These are phyloP conservation scores for Phaeophleospora eucalypticola DNA, from an alignment of 2,329 filamentous ascomycete genomes.

Conservation along the genomic window DNA sequence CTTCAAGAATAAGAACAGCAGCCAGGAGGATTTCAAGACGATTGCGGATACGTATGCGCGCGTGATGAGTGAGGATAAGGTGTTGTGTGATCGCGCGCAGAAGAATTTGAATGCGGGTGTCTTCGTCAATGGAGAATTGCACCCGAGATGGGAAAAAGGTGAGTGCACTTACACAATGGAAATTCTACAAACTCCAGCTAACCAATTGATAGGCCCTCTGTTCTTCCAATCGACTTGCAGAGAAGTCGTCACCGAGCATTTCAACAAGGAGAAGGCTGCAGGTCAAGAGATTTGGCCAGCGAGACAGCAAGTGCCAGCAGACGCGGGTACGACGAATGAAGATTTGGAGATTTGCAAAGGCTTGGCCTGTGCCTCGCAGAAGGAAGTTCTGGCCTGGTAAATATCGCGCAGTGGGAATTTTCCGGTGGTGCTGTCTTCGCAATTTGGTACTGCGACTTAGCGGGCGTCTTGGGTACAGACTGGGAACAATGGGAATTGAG, in stretches of 20 bases:
- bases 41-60: constrained; percentile 58
- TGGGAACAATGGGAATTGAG: too few relatives aligned
- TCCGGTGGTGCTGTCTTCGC: too few relatives aligned
- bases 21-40: constrained; percentile 51
- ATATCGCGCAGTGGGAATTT: too few relatives aligned
- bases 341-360: constrained; percentile 20
- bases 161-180: neutral
- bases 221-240: constrained; percentile 52
- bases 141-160: constrained; percentile 49
- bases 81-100: constrained; percentile 56
- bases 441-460: too few relatives aligned
- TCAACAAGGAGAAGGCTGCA: constrained; percentile 42
- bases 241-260: constrained; percentile 45
- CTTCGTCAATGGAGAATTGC: constrained; percentile 58
- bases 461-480: too few relatives aligned
- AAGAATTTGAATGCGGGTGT: constrained; percentile 57
- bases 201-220: constrained; percentile 37
- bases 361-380: constrained; percentile 11
- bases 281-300: constrained; percentile 53
- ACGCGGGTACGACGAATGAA: constrained; percentile 10
- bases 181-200: too few relatives aligned
- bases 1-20: constrained; percentile 55
- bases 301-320: constrained; percentile 32
- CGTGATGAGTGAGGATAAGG: constrained; percentile 60
- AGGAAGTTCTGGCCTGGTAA: constrained; percentile 16